Evolutionary conservation across 768 basidiomycete genomes (phyloP).

Genomic region (Panaeolus papilionaceus): DNA sequence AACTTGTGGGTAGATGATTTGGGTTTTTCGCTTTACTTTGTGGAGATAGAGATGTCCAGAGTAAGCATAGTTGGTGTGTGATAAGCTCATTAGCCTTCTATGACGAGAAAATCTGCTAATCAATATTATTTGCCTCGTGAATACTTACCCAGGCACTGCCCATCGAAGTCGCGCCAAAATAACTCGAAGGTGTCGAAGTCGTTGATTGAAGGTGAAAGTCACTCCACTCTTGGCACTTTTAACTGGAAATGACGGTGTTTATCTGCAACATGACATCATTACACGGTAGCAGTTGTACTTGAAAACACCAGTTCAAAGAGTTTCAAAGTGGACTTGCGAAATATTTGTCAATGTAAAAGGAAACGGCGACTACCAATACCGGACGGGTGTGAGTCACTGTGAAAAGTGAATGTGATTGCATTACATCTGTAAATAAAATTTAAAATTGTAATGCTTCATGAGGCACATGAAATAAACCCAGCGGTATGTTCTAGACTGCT

Average conservation of each 20-base stretch:
- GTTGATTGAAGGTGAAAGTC: neutral
- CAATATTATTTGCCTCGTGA: neutral
- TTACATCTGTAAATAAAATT: neutral
- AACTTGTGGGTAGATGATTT: neutral
- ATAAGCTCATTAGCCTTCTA: neutral
- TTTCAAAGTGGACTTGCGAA: neutral
- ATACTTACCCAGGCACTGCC: neutral
- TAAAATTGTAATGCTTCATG: neutral
- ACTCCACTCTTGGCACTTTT: neutral
- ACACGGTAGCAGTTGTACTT: neutral
- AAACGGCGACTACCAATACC: neutral
- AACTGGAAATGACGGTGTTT: neutral
- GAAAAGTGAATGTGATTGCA: neutral
- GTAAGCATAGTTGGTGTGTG: neutral
- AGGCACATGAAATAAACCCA: neutral
- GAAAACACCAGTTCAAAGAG: too few relatives aligned
- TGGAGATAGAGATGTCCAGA: conserved; percentile 9
- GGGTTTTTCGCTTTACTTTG: neutral
- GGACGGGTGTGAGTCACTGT: neutral
- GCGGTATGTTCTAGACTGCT: neutral
- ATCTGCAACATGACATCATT: conserved; percentile 1
- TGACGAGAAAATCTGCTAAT: neutral
- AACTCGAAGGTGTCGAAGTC: neutral
- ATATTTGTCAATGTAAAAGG: neutral
- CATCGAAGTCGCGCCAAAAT: neutral